Percentiles rank a stretch among this genome's conserved stretches.
phyloP scores from a whole-genome alignment of 73 alveolate species.

The Paramecium pentaurelia region DNA sequence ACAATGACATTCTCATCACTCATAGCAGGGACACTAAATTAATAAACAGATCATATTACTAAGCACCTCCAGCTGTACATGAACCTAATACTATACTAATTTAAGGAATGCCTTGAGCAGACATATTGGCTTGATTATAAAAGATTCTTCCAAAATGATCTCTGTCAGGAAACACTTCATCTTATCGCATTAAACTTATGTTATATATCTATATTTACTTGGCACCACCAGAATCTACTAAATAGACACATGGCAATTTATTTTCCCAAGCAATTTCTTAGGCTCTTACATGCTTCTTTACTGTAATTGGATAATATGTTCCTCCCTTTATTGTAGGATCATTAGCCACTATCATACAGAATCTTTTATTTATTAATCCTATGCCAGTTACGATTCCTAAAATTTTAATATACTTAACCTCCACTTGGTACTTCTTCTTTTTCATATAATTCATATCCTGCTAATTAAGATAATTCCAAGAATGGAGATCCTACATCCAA shows the following conservation, averaged over 20 bases:
- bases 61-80: constrained; percentile 99
- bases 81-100: constrained; percentile 87
- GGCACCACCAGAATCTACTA: constrained; percentile 98
- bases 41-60: not conserved
- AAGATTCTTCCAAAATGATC: constrained; percentile 94
- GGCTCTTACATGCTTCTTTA: constrained; percentile 95
- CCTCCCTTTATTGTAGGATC: constrained; percentile 95
- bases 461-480: constrained; percentile 81
- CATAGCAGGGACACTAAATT: constrained; percentile 91
- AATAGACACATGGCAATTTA: constrained; percentile 92
- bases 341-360: constrained; percentile 89
- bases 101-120: constrained; percentile 78
- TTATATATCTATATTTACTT: not conserved
- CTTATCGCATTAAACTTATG: constrained; percentile 43
- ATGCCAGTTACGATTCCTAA: constrained; percentile 86
- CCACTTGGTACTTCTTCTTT: constrained; percentile 83
- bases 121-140: constrained; percentile 88
- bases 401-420: not conserved
- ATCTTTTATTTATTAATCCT: constrained; percentile 84
- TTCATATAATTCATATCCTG: constrained; percentile 77
- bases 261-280: constrained; percentile 94
- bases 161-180: constrained; percentile 90
- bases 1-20: constrained; percentile 94
- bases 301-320: constrained; percentile 92
- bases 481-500: constrained; percentile 86